Base-by-base conservation (phyloP, 192 early-diverging fungal species). In the Umbelopsis sp. region DNA sequence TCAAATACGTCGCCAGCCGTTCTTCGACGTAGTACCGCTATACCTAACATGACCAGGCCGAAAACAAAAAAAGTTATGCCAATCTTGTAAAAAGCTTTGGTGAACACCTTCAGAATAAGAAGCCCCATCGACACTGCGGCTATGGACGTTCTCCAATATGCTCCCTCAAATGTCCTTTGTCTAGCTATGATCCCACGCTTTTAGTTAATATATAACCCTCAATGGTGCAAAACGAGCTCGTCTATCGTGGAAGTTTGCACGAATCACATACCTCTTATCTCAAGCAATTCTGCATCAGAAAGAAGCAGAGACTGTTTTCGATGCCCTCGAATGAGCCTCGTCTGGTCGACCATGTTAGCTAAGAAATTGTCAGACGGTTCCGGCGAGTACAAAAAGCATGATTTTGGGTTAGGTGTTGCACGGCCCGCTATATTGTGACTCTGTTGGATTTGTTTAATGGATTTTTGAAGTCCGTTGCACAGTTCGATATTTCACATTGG, bases 111-210 rank as follows among this genome's bases (percentile, higher is more conserved):
- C 16, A 88, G 46, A 52, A 88, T 80, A 22, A 88, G 51, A 50
- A 88, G 72, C 5, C 84, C 84, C 49, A 80, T 82, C 3, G 82
- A 82, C 49, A 88, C 86, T 41, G 86, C 49, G 11, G 81, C 80
- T 12, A 88, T 61, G 45, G 82, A 78, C 9, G 86, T 88, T 46
- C 86, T 49, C 84, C 84, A 84, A 72, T 88, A 88, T 22, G 86
- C 84, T 3, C 86, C 86, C 70, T 88, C 86, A 58, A 86, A 88
- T 0, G 86, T 88, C n/a, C 86, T 45, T 49, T 88, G 84, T 2
- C 81, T 72, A 10, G 86, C 86, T 88, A 66, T 53, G 10, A 2
- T 30, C 51, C 55, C 27, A 35, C 18, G 4, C 25, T 27, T 27
- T 61, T n/a, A 33, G 55, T 48, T 16, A 25, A 46, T 41, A 64